Evolutionary conservation across 805 yeast species (phyloP).

Genomic region (Suhomyces faveliae): DNA sequence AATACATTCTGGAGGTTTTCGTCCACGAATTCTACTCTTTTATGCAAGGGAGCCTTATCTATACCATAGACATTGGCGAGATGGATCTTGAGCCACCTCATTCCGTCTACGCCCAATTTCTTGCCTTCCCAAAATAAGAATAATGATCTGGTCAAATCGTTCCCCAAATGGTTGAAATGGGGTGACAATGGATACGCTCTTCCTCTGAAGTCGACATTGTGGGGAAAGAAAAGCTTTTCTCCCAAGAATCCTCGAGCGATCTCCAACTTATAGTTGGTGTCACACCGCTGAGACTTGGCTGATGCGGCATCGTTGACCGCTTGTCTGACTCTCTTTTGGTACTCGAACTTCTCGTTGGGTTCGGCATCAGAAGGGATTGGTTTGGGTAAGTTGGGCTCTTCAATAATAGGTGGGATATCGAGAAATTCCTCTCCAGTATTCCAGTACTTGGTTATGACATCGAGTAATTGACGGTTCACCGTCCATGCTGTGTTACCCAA

Average conservation of each 20-base stretch:
- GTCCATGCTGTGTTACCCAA: constrained; percentile 93
- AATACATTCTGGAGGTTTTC: constrained; percentile 53
- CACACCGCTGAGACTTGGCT: constrained; percentile 86
- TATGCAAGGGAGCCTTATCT: constrained; percentile 68
- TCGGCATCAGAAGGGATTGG: constrained; percentile 67
- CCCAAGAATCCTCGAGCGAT: constrained; percentile 90
- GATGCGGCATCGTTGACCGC: constrained; percentile 60
- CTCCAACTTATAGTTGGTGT: constrained; percentile 87
- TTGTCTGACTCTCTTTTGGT: constrained; percentile 61
- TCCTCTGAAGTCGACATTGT: constrained; percentile 79
- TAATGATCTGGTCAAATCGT: constrained; percentile 72
- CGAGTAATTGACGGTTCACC: constrained; percentile 68
- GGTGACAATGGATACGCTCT: constrained; percentile 82
- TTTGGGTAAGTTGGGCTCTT: constrained; percentile 45
- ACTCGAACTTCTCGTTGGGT: constrained; percentile 66
- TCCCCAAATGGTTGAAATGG: constrained; percentile 77
- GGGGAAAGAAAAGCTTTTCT: constrained; percentile 74
- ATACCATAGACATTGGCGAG: constrained; percentile 70
- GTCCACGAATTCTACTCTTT: constrained; percentile 59
- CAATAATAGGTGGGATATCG: constrained; percentile 60
- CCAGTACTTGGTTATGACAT: constrained; percentile 77
- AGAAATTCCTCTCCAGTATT: constrained; percentile 73
- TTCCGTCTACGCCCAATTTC: constrained; percentile 60
- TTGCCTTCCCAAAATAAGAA: constrained; percentile 77
- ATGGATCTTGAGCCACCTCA: constrained; percentile 75